Percentiles rank a stretch among this genome's conserved stretches.
Conservation (phyloP, 805 yeast genomes). For the Candida silvatica region DNA sequence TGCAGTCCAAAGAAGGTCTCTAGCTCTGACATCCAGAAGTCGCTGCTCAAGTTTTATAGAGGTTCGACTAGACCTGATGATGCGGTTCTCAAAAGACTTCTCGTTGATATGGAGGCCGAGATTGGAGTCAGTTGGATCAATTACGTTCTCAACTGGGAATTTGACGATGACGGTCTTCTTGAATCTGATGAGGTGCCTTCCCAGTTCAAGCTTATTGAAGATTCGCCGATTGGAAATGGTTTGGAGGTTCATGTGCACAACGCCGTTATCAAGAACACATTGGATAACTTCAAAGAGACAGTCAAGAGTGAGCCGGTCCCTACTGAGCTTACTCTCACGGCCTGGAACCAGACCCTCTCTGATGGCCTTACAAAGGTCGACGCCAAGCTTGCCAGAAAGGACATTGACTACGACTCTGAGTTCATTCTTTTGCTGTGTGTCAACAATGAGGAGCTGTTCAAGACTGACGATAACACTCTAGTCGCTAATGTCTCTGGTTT, state of each 20-base stretch:
- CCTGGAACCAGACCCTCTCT: slow-evolving; percentile 22
- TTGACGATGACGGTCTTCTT: slow-evolving; percentile 22
- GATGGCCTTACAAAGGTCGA: not conserved
- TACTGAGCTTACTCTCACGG: slow-evolving; percentile 12
- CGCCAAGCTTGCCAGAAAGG: slow-evolving; percentile 6
- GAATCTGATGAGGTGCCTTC: slow-evolving; percentile 29
- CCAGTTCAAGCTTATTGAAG: slow-evolving; percentile 35
- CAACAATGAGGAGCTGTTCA: slow-evolving; percentile 58
- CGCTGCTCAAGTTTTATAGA: slow-evolving; percentile 42
- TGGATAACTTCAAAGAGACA: slow-evolving; percentile 24
- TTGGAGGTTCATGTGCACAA: slow-evolving; percentile 45
- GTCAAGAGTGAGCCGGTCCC: slow-evolving; percentile 2
- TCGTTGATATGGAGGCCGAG: slow-evolving; percentile 49
- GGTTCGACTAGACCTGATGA: slow-evolving; percentile 63
- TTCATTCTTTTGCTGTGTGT: slow-evolving; percentile 54
- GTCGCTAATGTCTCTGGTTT: slow-evolving; percentile 46
- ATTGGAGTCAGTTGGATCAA: slow-evolving; percentile 53
- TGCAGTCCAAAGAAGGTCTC: slow-evolving; percentile 39
- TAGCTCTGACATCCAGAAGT: slow-evolving; percentile 36
- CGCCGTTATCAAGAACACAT: slow-evolving; percentile 39
- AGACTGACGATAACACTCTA: slow-evolving; percentile 12
- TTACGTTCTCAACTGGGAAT: slow-evolving; percentile 58
- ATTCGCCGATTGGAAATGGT: slow-evolving; percentile 30
- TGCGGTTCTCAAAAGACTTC: slow-evolving; percentile 43
- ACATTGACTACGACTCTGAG: slow-evolving; percentile 51